Conservation (phyloP, 2,329 filamentous ascomycete species). For the Fusarium goolgardi region DNA sequence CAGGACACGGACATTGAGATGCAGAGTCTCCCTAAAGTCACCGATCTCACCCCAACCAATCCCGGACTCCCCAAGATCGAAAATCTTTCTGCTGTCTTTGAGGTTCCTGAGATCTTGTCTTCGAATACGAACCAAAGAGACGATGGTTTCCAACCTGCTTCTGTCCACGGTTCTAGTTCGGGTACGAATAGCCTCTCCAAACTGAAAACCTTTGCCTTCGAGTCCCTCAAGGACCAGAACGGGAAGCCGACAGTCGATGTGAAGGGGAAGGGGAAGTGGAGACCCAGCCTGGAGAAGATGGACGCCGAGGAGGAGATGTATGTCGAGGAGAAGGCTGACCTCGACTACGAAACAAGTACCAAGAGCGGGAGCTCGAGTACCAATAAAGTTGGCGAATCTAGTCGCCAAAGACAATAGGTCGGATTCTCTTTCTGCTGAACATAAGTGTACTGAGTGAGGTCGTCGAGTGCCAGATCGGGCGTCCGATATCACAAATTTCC, state of each 20-base stretch:
- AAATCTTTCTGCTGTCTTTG: conserved; percentile 1
- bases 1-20: neutral
- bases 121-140: neutral
- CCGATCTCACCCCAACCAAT: neutral
- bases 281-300: neutral
- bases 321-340: neutral
- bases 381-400: neutral
- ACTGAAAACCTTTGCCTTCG: neutral
- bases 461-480: neutral
- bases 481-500: neutral
- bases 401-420: neutral
- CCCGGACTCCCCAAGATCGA: neutral
- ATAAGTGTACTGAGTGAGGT: neutral
- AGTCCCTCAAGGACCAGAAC: neutral
- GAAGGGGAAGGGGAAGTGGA: neutral
- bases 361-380: neutral
- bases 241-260: neutral
- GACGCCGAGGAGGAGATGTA: neutral
- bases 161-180: neutral
- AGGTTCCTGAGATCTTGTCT: conserved; percentile 3
- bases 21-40: neutral
- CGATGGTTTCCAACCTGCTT: neutral
- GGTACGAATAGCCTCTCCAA: neutral
- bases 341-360: too few species aligned
- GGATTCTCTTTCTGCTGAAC: neutral